Evolutionary conservation across 768 basidiomycete species (phyloP).

Genomic region (Mycena chlorophos): DNA sequence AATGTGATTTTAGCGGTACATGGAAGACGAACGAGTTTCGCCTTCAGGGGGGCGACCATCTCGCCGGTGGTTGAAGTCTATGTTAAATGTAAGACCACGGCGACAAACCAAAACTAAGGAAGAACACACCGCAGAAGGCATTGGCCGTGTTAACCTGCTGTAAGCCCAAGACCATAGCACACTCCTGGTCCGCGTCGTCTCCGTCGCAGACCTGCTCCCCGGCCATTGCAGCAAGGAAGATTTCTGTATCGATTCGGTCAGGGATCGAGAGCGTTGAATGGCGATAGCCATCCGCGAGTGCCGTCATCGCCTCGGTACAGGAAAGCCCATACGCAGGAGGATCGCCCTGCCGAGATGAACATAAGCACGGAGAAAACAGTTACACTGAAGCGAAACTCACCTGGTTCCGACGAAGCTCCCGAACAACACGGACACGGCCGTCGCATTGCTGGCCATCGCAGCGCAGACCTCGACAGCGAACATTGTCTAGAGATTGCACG

Average conservation of each 20-base stretch:
- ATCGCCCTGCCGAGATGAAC: neutral
- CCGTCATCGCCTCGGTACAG: neutral
- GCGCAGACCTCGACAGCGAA: too few species aligned
- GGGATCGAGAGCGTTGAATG: slow-evolving; percentile 1
- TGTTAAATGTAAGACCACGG: neutral
- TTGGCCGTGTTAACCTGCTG: neutral
- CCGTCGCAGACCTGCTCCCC: neutral
- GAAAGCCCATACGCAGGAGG: neutral
- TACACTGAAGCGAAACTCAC: neutral
- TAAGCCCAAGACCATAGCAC: neutral
- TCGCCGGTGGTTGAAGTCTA: neutral
- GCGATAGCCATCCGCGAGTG: neutral
- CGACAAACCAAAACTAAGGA: neutral
- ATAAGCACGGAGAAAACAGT: neutral
- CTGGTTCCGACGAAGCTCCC: neutral
- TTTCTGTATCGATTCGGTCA: neutral
- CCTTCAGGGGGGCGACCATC: neutral
- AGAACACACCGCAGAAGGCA: neutral
- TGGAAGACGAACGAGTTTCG: neutral
- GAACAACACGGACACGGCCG: neutral
- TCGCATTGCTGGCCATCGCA: too few species aligned
- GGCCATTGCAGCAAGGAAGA: neutral
- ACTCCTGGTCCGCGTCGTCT: neutral
- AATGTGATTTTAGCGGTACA: neutral
- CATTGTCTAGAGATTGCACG: too few species aligned